A percentile compares a stretch with the other conserved stretches of the same genome.
phyloP scores from a whole-genome alignment of 495 filamentous ascomycete species.

The Podospora appendiculata region DNA sequence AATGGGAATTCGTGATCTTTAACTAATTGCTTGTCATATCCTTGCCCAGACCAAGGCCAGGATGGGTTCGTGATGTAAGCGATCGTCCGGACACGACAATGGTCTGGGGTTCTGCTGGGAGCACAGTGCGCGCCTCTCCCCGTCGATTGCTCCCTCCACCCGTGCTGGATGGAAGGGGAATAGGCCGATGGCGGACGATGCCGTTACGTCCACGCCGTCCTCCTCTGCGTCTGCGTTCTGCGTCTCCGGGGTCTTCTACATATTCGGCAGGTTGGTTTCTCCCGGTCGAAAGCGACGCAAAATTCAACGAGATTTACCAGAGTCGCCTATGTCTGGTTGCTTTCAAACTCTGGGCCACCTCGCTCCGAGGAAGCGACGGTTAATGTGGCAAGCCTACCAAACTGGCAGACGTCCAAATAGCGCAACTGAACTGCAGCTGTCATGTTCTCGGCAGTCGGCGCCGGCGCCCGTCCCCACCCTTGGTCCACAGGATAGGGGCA shows the following conservation, averaged over 20 bases:
- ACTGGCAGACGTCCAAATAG: too few species aligned
- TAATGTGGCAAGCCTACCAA: too few species aligned
- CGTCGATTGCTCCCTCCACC: too few species aligned
- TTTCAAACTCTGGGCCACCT: too few species aligned
- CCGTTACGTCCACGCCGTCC: not conserved
- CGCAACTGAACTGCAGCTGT: not conserved
- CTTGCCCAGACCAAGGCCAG: not conserved
- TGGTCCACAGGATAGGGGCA: too few species aligned
- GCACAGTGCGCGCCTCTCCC: not conserved
- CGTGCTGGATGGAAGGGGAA: too few species aligned
- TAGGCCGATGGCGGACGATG: too few species aligned
- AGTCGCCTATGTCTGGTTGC: too few species aligned
- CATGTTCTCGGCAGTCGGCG: not conserved
- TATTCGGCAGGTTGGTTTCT: not conserved
- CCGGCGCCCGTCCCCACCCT: not conserved
- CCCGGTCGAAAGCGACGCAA: not conserved
- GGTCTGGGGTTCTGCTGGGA: not conserved
- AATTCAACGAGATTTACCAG: not conserved
- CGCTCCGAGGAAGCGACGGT: too few species aligned
- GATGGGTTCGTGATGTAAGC: not conserved
- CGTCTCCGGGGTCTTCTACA: not conserved
- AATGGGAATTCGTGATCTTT: constrained; percentile 17
- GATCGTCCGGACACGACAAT: not conserved
- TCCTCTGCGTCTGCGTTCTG: not conserved
- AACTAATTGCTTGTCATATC: constrained; percentile 13